Base-by-base conservation (phyloP, 2,329 filamentous ascomycete genomes). In the Penicillium sp. region DNA sequence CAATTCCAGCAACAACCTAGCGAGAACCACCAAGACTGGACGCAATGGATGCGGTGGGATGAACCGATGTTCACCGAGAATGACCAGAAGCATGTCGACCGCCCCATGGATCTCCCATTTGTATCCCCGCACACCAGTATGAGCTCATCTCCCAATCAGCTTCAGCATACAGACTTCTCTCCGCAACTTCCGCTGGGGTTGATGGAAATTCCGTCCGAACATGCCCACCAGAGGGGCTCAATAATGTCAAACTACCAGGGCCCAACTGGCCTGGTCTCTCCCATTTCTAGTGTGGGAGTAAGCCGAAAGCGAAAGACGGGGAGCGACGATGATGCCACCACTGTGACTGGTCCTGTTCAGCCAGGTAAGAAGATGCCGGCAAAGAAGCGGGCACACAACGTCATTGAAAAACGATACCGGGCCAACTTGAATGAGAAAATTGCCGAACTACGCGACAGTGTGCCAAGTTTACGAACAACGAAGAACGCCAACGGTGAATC, bases 371-470 rank as follows among this genome's bases (percentile, higher is more conserved):
- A 85, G 81, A 62, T 83, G 79, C 64, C 86, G 81, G 66, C 79
- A 68, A 97, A 96, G 81, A 97, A 97, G 81, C 95, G 92, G 29
- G 92, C 93, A 2, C 93, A 97, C 76, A 97, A 97, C 74, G 94
- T 97, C 82, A 97, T 97, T 60, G 93, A 97, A 77, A 97, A 97
- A 81, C 82, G 93, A 62, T 97, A 97, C 74, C 87, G 93, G 66
- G 96, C 90, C 51, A 97, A 97, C 69, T 81, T 97, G 54, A 97
- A 97, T 69, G 93, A 97, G 71, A 97, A 97, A 78, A 97, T 97
- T 66, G 89, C 92, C 44, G 92, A 92, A 55, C 79, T 97, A 58
- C 84, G 92, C 65, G 92, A 97, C 72, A 96, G 91, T 68, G 92
- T 97, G 14, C 93, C 93, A 2, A 95, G 90, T 72, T 79, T 97